These are phyloP conservation scores for Geranium rotundifolium DNA, from an alignment of 345 rosid species.

Conservation along the genomic window DNA sequence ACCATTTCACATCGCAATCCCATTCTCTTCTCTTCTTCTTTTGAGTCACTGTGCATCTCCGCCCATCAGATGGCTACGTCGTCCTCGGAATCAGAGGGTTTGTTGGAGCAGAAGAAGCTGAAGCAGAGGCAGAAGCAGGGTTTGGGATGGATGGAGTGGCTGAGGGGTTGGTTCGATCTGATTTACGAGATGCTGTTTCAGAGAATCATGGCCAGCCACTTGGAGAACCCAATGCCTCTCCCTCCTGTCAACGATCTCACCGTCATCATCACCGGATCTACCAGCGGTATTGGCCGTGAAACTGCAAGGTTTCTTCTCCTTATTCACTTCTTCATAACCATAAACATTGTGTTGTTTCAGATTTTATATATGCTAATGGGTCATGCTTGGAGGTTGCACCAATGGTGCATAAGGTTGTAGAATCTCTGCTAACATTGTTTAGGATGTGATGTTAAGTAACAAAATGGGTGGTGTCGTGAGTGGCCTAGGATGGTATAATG, in stretches of 20 bases:
- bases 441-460: no score
- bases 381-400: no score
- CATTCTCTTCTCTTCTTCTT: no score
- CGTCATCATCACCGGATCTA: constrained; percentile 88
- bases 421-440: no score
- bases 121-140: constrained; percentile 39
- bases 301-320: constrained; percentile 43
- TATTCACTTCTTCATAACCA: not conserved
- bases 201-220: constrained; percentile 73
- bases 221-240: constrained; percentile 65
- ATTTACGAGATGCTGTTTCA: constrained; percentile 72
- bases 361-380: no score
- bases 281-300: constrained; percentile 94
- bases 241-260: constrained; percentile 72
- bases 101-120: constrained; percentile 18
- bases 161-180: constrained; percentile 68
- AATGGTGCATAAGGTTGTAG: no score
- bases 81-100: no score
- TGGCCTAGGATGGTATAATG: no score
- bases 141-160: constrained; percentile 95
- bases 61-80: no score
- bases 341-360: not conserved
- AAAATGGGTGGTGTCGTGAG: no score
- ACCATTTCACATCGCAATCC: no score
- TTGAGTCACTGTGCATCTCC: no score